phyloP scores from a whole-genome alignment of 768 basidiomycete species.

The Tulasnella sp. region DNA sequence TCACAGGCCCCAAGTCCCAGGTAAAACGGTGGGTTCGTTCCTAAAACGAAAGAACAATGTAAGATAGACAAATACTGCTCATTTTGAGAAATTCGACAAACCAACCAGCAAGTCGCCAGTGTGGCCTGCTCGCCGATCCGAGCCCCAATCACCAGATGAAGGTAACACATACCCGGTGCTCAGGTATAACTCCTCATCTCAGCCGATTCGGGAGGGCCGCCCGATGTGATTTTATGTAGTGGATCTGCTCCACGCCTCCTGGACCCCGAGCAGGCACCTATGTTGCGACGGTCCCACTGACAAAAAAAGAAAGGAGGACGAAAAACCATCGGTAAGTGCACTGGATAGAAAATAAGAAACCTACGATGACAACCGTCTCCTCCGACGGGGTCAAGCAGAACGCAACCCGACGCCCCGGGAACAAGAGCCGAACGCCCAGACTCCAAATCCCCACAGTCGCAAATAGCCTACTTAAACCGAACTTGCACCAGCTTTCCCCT shows the following conservation, averaged over 20 bases:
- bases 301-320: neutral
- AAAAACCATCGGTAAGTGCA: neutral
- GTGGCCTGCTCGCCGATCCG: neutral
- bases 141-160: neutral
- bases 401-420: neutral
- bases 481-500: neutral
- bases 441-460: neutral
- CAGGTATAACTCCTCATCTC: neutral
- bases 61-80: neutral
- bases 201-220: neutral
- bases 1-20: neutral
- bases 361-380: neutral
- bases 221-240: slow-evolving; percentile 8
- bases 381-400: neutral
- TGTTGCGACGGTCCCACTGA: neutral
- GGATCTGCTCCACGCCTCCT: neutral
- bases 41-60: neutral
- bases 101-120: neutral
- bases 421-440: neutral
- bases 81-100: neutral
- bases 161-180: neutral
- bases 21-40: neutral
- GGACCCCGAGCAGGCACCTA: neutral
- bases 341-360: neutral
- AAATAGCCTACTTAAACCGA: neutral